phyloP scores from a whole-genome alignment of 2,329 filamentous ascomycete genomes.

The Ophiostoma ulmi region DNA sequence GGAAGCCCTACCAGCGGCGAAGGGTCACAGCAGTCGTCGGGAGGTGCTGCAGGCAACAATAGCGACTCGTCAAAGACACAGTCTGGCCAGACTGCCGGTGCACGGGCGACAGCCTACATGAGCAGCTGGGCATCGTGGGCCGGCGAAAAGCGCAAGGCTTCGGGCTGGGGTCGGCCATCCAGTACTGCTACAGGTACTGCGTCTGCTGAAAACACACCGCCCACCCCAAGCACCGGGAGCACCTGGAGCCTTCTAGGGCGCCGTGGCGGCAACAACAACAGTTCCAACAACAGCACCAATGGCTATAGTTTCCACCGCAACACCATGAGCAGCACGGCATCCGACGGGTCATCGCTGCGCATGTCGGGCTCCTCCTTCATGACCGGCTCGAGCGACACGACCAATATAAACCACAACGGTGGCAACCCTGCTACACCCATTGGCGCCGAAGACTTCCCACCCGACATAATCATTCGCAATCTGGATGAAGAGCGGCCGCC shows the following conservation, averaged over 20 bases:
- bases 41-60: not conserved
- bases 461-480: constrained; percentile 25
- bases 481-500: constrained; percentile 24
- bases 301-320: constrained; percentile 25
- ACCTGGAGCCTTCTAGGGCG: constrained; percentile 23
- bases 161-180: constrained; percentile 37
- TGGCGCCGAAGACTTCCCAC: constrained; percentile 21
- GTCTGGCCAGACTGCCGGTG: constrained; percentile 46
- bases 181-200: constrained; percentile 12
- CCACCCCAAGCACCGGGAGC: constrained; percentile 12
- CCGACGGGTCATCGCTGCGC: constrained; percentile 26
- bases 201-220: not conserved
- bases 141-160: constrained; percentile 67
- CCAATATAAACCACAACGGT: constrained; percentile 15
- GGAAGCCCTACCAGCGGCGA: not conserved
- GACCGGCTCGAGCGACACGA: constrained; percentile 23
- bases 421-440: not conserved
- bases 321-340: constrained; percentile 29
- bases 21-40: not conserved
- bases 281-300: constrained; percentile 1
- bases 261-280: constrained; percentile 17
- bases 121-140: constrained; percentile 67
- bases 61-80: constrained; percentile 42
- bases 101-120: constrained; percentile 58
- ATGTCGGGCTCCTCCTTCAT: constrained; percentile 27